These are phyloP conservation scores for Backusella parvicylindrica DNA, from an alignment of 192 early-diverging fungal species.

Conservation along the genomic window DNA sequence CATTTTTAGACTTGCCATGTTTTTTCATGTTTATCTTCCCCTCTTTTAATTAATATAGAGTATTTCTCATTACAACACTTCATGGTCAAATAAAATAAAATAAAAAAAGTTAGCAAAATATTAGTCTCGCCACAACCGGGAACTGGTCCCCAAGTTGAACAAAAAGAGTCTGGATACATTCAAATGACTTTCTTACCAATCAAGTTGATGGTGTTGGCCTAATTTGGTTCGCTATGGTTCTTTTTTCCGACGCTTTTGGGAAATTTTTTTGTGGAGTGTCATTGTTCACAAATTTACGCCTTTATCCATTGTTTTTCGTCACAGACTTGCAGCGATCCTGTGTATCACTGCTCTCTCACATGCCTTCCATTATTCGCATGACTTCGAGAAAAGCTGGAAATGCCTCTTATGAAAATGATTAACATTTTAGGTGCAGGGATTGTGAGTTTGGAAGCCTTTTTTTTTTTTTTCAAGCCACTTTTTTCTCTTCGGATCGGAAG, in stretches of 20 bases:
- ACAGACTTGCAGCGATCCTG: constrained; percentile 3
- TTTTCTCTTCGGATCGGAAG: neutral
- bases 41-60: no score
- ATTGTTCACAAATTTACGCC: neutral
- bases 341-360: neutral
- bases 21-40: neutral
- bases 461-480: neutral
- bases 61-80: neutral
- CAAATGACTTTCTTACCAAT: constrained; percentile 5
- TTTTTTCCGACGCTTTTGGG: neutral
- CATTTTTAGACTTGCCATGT: neutral
- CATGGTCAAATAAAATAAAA: neutral
- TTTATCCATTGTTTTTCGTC: neutral
- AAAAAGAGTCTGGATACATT: neutral
- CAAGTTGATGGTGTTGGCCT: neutral
- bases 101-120: no score
- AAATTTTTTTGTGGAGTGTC: neutral
- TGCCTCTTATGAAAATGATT: neutral
- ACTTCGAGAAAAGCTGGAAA: neutral
- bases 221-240: neutral
- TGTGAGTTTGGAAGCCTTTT: neutral
- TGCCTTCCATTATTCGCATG: neutral
- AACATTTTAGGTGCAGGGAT: neutral
- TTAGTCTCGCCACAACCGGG: neutral
- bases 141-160: neutral